Evolutionary conservation across 225 moss, liverwort and hornwort species (phyloP).

Genomic region (Asterella californica): DNA sequence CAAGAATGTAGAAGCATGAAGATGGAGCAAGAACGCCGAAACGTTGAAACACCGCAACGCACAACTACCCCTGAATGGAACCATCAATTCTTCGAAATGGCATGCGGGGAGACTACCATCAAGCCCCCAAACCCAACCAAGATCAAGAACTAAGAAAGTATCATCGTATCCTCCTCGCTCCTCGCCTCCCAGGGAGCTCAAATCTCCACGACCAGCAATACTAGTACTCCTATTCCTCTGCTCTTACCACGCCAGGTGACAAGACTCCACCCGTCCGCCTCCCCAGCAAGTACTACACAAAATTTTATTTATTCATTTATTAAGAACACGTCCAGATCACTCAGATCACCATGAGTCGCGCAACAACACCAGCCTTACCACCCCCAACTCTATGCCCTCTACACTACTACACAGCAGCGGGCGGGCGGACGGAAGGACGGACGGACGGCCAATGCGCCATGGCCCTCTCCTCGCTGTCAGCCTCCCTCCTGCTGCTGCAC

Average conservation of each 20-base stretch:
- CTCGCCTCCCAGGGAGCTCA: background rate
- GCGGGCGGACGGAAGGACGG: too few relatives aligned
- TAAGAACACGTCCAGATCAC: background rate
- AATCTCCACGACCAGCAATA: slow-evolving; percentile 1
- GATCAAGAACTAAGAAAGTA: background rate
- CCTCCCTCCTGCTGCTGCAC: background rate
- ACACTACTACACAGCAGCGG: background rate
- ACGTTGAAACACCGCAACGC: background rate
- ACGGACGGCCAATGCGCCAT: slow-evolving; percentile 8
- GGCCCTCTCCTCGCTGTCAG: slow-evolving; percentile 2
- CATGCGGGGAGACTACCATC: slow-evolving; percentile 2
- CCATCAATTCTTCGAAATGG: slow-evolving; percentile 9
- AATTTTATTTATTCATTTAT: background rate
- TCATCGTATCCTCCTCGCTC: background rate
- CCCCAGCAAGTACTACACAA: background rate
- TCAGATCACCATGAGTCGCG: background rate
- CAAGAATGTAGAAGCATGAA: background rate
- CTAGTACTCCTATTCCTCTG: background rate
- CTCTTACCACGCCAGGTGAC: background rate
- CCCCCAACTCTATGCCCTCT: background rate
- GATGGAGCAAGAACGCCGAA: background rate
- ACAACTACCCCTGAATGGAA: background rate
- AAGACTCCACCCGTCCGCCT: background rate
- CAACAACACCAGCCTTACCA: slow-evolving; percentile 4
- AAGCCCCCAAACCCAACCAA: slow-evolving; percentile 15